phyloP scores from a whole-genome alignment of 192 early-diverging fungal species.

The Chytriomyces sp. region DNA sequence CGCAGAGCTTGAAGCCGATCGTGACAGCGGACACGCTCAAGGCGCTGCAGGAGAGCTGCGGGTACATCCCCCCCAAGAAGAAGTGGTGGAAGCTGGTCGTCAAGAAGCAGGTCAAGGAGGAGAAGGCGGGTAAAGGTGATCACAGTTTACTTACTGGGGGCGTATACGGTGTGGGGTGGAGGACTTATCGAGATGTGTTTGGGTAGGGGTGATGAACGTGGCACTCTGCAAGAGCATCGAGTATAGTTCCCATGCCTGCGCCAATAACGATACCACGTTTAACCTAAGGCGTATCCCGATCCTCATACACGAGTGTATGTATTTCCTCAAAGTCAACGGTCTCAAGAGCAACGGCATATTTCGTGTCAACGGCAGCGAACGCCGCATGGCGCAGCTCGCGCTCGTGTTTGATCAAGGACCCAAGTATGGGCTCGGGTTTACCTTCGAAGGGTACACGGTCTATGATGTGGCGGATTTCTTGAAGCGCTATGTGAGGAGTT shows the following conservation, averaged over 20 bases:
- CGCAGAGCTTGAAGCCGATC: constrained; percentile 5
- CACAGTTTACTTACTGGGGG: neutral
- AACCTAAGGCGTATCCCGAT: constrained; percentile 42
- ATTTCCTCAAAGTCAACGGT: constrained; percentile 38
- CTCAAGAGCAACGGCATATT: constrained; percentile 47
- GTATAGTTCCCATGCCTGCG: constrained; percentile 34
- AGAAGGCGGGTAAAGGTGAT: constrained; percentile 1
- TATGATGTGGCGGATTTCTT: constrained; percentile 56
- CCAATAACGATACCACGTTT: constrained; percentile 5
- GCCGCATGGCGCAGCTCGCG: constrained; percentile 44
- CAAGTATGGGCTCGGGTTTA: constrained; percentile 42
- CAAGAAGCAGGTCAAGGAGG: neutral
- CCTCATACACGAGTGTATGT: constrained; percentile 41
- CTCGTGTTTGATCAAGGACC: constrained; percentile 45
- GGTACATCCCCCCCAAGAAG: constrained; percentile 27
- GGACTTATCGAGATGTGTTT: neutral
- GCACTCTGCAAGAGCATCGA: constrained; percentile 36
- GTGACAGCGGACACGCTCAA: constrained; percentile 38
- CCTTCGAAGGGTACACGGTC: constrained; percentile 50
- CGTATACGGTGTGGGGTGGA: neutral
- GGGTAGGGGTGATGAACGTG: constrained; percentile 14
- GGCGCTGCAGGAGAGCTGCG: constrained; percentile 18
- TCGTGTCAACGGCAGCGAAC: constrained; percentile 52
- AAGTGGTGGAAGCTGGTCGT: constrained; percentile 45
- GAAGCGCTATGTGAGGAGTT: constrained; percentile 47